Conservation (phyloP, 163 green algal species). For the Scenedesmus sp. region DNA sequence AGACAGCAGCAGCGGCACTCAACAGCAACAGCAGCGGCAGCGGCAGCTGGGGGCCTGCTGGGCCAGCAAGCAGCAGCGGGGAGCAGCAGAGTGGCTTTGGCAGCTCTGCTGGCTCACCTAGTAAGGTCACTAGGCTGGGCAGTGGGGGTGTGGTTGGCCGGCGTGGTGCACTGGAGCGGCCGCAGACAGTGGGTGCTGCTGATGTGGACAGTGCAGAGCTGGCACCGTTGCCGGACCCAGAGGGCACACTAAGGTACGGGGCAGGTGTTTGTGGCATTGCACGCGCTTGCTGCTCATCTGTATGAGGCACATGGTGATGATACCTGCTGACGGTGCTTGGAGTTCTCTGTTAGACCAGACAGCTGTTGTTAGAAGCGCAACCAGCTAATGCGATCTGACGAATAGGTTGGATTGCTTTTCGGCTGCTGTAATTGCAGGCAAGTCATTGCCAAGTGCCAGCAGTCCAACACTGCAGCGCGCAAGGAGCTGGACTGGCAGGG, state of each 20-base stretch:
- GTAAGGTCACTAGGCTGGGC: not conserved
- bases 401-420: not conserved
- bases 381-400: too few species aligned
- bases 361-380: too few species aligned
- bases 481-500: slow-evolving; percentile 88
- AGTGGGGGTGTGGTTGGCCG: not conserved
- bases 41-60: not conserved
- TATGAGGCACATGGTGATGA: not conserved
- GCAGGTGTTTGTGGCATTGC: not conserved
- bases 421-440: slow-evolving; percentile 14
- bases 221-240: slow-evolving; percentile 62
- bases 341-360: too few species aligned
- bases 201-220: slow-evolving; percentile 63
- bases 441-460: slow-evolving; percentile 62
- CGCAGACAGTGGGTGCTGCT: slow-evolving; percentile 54
- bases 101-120: not conserved
- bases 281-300: not conserved
- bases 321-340: not conserved
- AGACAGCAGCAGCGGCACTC: slow-evolving; percentile 22
- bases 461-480: slow-evolving; percentile 72
- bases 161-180: slow-evolving; percentile 3
- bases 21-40: not conserved
- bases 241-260: slow-evolving; percentile 46
- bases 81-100: not conserved
- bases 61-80: not conserved